Percentiles rank a stretch among this genome's conserved stretches.
Conservation (phyloP, 225 moss, liverwort and hornwort species). For the Physcomitrellopsis africana region DNA sequence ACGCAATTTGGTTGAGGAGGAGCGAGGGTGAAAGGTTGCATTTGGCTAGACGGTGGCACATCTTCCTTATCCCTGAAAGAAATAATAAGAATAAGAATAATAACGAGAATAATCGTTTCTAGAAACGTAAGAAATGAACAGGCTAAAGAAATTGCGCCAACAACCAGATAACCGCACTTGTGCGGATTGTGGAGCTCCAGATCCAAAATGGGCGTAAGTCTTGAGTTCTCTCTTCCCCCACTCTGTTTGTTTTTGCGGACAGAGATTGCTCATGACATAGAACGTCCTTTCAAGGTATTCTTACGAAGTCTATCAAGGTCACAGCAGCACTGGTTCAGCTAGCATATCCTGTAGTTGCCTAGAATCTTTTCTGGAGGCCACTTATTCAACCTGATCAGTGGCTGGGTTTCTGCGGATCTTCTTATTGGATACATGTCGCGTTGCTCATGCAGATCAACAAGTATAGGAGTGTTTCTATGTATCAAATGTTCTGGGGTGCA, state of each 20-base stretch:
- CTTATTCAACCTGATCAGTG: background rate
- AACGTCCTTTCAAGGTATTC: background rate
- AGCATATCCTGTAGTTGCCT: background rate
- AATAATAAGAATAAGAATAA: background rate
- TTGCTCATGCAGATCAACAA: constrained; percentile 68
- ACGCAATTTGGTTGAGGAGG: too few species aligned
- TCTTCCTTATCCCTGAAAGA: background rate
- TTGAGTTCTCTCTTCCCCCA: background rate
- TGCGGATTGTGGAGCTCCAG: constrained; percentile 71
- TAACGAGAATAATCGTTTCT: background rate
- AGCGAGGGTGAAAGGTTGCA: too few species aligned
- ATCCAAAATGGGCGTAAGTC: constrained; percentile 92
- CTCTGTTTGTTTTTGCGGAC: background rate
- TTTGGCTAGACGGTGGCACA: too few species aligned
- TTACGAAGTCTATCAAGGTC: background rate
- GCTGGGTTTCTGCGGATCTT: background rate
- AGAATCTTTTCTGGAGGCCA: background rate
- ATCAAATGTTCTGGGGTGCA: constrained; percentile 85
- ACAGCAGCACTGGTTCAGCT: background rate
- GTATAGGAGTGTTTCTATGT: constrained; percentile 82
- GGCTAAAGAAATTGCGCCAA: constrained; percentile 63
- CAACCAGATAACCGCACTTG: constrained; percentile 77
- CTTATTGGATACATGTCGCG: constrained; percentile 10
- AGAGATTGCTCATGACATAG: background rate
- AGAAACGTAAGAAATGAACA: constrained; percentile 51